Evolutionary conservation across 1,284 basidiomycete species (phyloP), one percentile per base, ranked within the genome.

Genomic region (Sanghuangporus sanghuang): DNA sequence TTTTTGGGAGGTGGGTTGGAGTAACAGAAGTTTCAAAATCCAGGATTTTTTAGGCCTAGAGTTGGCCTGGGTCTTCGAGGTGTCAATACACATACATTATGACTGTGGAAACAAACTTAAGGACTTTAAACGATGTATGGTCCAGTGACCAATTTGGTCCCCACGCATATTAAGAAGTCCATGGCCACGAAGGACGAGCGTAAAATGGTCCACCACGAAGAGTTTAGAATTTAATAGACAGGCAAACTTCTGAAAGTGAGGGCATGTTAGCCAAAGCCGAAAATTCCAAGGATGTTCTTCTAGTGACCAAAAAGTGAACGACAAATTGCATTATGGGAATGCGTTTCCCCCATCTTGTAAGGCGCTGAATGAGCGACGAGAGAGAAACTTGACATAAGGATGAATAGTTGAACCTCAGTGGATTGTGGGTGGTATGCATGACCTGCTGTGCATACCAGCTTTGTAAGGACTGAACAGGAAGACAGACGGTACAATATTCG

Each of bases 321-420:
- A 16, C 40, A 52, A 50, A 12, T 23, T 52, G 32, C 16, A 60
- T 60, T 32, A 39, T 35, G n/a, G 58, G 36, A 38, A 52, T 60
- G 14, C 52, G 58, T 2, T 2, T 35, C 21, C 40, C 48, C n/a
- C 50, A 32, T 40, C n/a, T 53, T 39, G 14, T 27, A 12, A 6
- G 36, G 21, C 16, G 4, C 32, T 23, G 46, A 35, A 40, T 23
- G 12, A 12, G 18, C 40, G 38, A 21, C 27, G 53, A 36, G 55
- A 57, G 49, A 52, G 23, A 32, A 38, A 49, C n/a, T 42, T 27
- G 36, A 60, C 14, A 38, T n/a, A 27, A 52, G 58, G 49, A 23
- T 60, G 21, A 60, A 52, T 38, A 27, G 18, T 52, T 60, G 58
- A 60, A n/a, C 48, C 58, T 60, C 58, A 60, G 52, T 21, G 35